Base-by-base conservation (phyloP, 371 early-diverging fungal species). In the Basidiobolus meristosporus region DNA sequence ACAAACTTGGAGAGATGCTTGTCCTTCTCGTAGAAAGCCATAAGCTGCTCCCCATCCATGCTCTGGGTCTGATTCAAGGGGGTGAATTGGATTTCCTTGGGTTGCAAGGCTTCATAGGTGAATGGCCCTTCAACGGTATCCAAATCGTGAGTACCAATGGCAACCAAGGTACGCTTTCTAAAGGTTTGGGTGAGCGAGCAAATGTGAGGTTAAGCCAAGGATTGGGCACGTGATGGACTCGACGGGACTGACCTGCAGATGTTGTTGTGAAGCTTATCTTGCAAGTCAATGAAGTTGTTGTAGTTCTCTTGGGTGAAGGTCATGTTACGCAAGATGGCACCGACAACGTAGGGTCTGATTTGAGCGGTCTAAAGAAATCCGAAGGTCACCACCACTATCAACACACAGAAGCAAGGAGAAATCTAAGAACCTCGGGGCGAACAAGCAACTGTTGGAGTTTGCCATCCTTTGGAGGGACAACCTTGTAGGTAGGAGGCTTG, bases 101-200 rank as follows among this genome's bases (percentile, higher is more conserved):
- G 95, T 36, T 73, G 50, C 39, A 76, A 62, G 20, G 89, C 95
- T 54, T 87, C 90, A 54, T 98, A 99, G n/a, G 73, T 70, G 69
- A 98, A 90, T 5, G 96, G 97, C 3, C 83, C 89, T 45, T 80
- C 54, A 28, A 98, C 66, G 6, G 91, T 95, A 54, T 96, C 97
- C 26, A 98, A 65, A 59, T 99, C 98, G 50, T 99, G 99, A 10
- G 98, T 98, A 45, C 99, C 99, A 51, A 99, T 96, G 14, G 99
- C 86, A 12, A 92, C 98, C 43, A 98, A 62, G 1, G 83, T 81
- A 53, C 99, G 84, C 67, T 91, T 90, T 54, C 88, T 82, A 40
- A 28, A 40, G n/a, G 2, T n/a, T 23, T 17, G 36, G 16, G 14
- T 21, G 34, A 28, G 19, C 15, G n/a, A 6, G n/a, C n/a, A n/a